Conservation (phyloP, 1,139 yeast species). For the Taphrina pruni region DNA sequence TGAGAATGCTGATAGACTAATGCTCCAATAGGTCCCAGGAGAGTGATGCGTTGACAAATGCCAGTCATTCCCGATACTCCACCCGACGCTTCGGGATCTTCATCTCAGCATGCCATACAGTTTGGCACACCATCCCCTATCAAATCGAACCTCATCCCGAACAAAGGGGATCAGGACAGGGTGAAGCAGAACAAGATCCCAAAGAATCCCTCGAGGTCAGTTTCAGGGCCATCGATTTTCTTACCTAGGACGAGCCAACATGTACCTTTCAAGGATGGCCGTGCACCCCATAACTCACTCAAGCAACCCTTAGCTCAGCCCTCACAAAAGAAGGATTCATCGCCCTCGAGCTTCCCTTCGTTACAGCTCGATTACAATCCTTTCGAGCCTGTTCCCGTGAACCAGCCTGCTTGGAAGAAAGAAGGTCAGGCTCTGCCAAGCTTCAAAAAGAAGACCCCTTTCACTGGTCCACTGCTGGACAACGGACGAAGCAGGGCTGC, state of each 20-base stretch:
- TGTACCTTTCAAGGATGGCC: slow-evolving; percentile 30
- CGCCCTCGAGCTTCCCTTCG: slow-evolving; percentile 21
- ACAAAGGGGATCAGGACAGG: background rate
- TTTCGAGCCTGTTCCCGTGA: slow-evolving; percentile 34
- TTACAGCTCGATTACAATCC: slow-evolving; percentile 21
- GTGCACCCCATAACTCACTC: slow-evolving; percentile 20
- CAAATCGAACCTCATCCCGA: background rate
- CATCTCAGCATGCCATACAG: slow-evolving; percentile 3
- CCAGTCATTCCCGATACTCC: slow-evolving; percentile 13
- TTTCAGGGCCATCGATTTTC: slow-evolving; percentile 18
- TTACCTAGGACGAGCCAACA: slow-evolving; percentile 15
- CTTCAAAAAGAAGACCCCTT: slow-evolving; percentile 27
- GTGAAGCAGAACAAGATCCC: slow-evolving; percentile 1
- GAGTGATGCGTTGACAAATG: slow-evolving; percentile 2
- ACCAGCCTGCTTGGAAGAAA: slow-evolving; percentile 27
- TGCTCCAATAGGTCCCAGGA: background rate
- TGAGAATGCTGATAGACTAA: no score
- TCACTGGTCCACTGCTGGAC: slow-evolving; percentile 12
- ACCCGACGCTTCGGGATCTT: background rate
- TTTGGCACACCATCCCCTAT: slow-evolving; percentile 38
- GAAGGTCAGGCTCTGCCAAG: slow-evolving; percentile 19
- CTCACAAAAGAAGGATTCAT: background rate
- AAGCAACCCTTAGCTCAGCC: background rate
- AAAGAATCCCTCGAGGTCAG: slow-evolving; percentile 22
- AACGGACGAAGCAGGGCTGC: slow-evolving; percentile 13